Percentiles rank a stretch among this genome's conserved stretches.
Evolutionary conservation across 2,329 filamentous ascomycete species (phyloP).

Genomic region (Aspergillus candidus): DNA sequence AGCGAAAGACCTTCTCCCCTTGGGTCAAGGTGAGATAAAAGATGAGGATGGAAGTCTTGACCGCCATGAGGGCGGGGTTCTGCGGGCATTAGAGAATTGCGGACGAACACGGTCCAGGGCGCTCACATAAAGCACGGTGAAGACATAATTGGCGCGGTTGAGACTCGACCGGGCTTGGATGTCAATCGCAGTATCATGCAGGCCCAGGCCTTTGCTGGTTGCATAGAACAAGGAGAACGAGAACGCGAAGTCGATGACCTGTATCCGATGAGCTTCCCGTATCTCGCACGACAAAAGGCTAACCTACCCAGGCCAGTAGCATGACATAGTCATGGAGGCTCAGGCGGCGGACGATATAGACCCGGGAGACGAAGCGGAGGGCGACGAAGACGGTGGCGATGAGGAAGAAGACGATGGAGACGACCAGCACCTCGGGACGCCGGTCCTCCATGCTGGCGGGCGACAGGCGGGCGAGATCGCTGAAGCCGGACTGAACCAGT

Average conservation of each 20-base stretch:
- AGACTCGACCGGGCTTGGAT: constrained; percentile 25
- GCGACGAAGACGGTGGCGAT: constrained; percentile 69
- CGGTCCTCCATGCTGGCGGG: constrained; percentile 27
- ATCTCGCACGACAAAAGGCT: background rate
- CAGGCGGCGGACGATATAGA: constrained; percentile 64
- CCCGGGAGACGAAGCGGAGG: constrained; percentile 66
- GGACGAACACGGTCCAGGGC: constrained; percentile 1
- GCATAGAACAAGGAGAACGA: constrained; percentile 43
- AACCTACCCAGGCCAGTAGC: constrained; percentile 63
- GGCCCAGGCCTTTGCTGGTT: constrained; percentile 39
- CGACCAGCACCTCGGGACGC: constrained; percentile 35
- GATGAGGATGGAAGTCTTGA: constrained; percentile 85
- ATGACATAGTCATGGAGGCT: constrained; percentile 78
- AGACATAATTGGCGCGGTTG: constrained; percentile 51
- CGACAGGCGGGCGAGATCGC: constrained; percentile 1
- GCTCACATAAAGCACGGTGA: constrained; percentile 55
- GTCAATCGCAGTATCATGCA: constrained; percentile 36
- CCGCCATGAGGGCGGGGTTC: constrained; percentile 85
- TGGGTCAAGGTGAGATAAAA: constrained; percentile 83
- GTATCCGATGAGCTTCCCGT: constrained; percentile 1
- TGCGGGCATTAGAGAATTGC: constrained; percentile 31
- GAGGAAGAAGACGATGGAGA: constrained; percentile 47
- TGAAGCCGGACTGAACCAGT: background rate
- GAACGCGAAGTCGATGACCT: constrained; percentile 43
- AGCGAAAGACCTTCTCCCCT: constrained; percentile 68